Base-by-base conservation (phyloP, 352 stramenopile species). In the Pythium coloratum region DNA sequence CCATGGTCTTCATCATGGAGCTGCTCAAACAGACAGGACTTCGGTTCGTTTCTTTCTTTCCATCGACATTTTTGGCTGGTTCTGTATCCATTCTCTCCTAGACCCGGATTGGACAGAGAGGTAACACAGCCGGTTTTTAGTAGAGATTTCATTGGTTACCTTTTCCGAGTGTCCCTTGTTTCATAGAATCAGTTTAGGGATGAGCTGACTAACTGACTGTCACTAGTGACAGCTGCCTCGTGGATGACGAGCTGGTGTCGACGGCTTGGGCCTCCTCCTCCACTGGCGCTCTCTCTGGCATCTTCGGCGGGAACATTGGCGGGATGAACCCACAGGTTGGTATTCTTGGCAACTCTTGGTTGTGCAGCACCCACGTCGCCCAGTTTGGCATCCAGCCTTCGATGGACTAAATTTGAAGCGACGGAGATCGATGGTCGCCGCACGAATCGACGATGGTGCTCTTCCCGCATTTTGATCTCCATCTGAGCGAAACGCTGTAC, bases 1-100 rank as follows among this genome's bases (percentile, higher is more conserved):
- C 8, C 9, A 14, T 14, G 20, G 46, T 7, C 20, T 26, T 7
- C 46, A 26, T 32, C 18, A 5, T 16, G 46, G 46, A 53, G n/a
- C 6, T 53, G n/a, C n/a, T 53, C 44, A 50, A 50, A 28, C 24
- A 16, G 40, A 47, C 40, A n/a, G 18, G 13, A n/a, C 16, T 53
- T 49, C 18, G 42, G 20, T 49, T 53, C 46, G 46, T 28, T 53
- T 53, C 24, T 28, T 53, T 53, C 24, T 53, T 53, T 53, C n/a
- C 8, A 32, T 16, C 44, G n/a, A 28, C n/a, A 28, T 28, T 28
- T 18, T 10, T 53, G 46, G 20, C 18, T 53, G 46, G 46, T 53
- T 32, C 6, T 53, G 46, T 53, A 53, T 7, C 46, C 46, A 53
- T 49, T 32, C 32, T 32, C 20, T 28, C 2, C 46, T 30, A 53